Evolutionary conservation across 371 early-diverging fungal species (phyloP), one percentile per base, ranked within the genome.

Genomic region (Mucor ambiguus): DNA sequence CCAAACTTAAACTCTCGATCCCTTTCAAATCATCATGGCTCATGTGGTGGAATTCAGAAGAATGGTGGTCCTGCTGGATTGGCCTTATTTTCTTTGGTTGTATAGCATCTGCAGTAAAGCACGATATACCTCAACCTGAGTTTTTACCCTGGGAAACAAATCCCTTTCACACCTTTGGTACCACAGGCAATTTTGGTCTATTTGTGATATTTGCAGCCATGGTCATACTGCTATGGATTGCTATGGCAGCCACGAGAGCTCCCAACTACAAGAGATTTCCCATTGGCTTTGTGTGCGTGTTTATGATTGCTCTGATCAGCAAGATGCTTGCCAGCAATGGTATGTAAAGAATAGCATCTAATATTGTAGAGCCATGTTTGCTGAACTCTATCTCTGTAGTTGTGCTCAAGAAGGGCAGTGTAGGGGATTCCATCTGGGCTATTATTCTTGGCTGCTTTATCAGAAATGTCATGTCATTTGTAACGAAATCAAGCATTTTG

Each of bases 11-110:
- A 24, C 12, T 49, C 22, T 49, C 49, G 14, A 26, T 49, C 4
- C 49, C 49, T 6, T 61, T 61, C 24, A 61, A 49, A 33, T 55
- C 54, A 10, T 60, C 64, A 9, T 87, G 83, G 84, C 63, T 85
- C 11, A 67, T 86, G 60, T 86, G 88, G 78, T 87, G 88, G 88
- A 87, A 87, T 66, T 76, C 81, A 26, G 85, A 85, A 59, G 88
- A 87, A 61, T 87, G 88, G 88, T 86, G 86, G 88, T 77, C 88
- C 10, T 83, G 83, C 48, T 86, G 86, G 86, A 85, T 86, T 54
- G 88, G 88, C 16, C 75, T 86, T 29, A 72, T 85, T 32, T 83
- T 86, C 65, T 87, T 87, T 73, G 86, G 83, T 28, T 72, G 82
- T 63, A 76, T 86, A 22, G 67, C 76, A 1, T 73, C 77, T 41